Evolutionary conservation across 345 rosid genomes (phyloP), one percentile per base, ranked within the genome.

Genomic region (Streptanthus diversifolius): DNA sequence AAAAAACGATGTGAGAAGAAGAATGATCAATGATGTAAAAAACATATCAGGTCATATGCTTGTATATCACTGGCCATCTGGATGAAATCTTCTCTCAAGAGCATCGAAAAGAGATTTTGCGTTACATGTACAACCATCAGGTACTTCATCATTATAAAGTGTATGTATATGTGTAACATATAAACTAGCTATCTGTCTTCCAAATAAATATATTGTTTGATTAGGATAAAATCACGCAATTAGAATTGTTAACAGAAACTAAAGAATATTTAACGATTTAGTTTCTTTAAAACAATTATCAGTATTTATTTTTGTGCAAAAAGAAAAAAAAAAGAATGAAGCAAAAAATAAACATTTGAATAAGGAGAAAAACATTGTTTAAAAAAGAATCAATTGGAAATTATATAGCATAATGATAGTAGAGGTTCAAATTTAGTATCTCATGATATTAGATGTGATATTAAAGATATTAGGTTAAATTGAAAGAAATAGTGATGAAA

Each of bases 51-150:
- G 52, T 74, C 7, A 63, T 63, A 66, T 56, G 71, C 39, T 65
- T 74, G 8, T 74, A 63, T 22, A 54, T 74, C 19, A 74, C 71
- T 55, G 59, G 70, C 30, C 62, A 72, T 52, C 36, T 70, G 12
- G 66, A 70, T 21, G 3, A 70, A 18, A 1, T 70, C 0, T 70
- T 70, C 19, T 32, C 67, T 47, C 35, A 1, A 1, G 74, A 70
- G 13, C 74, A 70, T 47, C 58, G 57, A 0, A 71, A 60, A 25
- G 74, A 70, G 58, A 14, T 71, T 13, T 5, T 71, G 24, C 75
- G 67, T 36, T 71, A 71, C 21, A 3, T 71, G 37, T 59, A 71
- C 39, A 71, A 60, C 36, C 75, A 71, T 71, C 67, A 71, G 68
- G 67, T 69, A 47, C 21, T 4, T 32, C 13, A 44, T 35, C 6